Evolutionary conservation across 2,329 filamentous ascomycete species (phyloP).

Genomic region (Westerdykella aurantiaca): DNA sequence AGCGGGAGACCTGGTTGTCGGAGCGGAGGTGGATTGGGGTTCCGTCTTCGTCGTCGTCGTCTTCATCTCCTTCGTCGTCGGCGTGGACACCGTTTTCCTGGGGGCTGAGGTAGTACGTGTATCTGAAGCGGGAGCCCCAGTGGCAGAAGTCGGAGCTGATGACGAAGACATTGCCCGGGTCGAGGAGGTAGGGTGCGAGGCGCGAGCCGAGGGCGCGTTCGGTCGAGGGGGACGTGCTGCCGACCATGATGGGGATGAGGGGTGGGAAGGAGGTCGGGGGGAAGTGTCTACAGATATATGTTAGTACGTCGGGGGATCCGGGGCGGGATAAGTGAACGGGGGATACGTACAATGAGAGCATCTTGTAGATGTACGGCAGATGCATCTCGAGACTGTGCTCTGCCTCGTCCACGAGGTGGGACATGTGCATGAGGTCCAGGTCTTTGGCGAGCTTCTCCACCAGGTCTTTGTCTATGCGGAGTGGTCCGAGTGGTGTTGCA

Average conservation of each 20-base stretch:
- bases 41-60: conserved; percentile 19
- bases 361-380: conserved; percentile 84
- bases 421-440: conserved; percentile 49
- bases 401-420: conserved; percentile 59
- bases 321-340: background rate
- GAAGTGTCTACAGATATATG: conserved; percentile 22
- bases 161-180: conserved; percentile 74
- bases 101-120: conserved; percentile 67
- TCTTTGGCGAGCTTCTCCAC: conserved; percentile 41
- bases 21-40: conserved; percentile 30
- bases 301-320: background rate
- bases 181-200: conserved; percentile 71
- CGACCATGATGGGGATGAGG: conserved; percentile 81
- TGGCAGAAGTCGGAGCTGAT: conserved; percentile 96
- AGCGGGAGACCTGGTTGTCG: conserved; percentile 47
- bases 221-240: conserved; percentile 59
- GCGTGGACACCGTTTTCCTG: no score
- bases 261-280: conserved; percentile 57
- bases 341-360: conserved; percentile 48
- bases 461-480: conserved; percentile 58
- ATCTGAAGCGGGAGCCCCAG: conserved; percentile 81
- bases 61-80: no score
- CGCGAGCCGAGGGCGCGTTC: conserved; percentile 65
- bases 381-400: conserved; percentile 98
- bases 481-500: conserved; percentile 66